Evolutionary conservation across 768 basidiomycete species (phyloP).

Genomic region (Tubosaeta sp.): DNA sequence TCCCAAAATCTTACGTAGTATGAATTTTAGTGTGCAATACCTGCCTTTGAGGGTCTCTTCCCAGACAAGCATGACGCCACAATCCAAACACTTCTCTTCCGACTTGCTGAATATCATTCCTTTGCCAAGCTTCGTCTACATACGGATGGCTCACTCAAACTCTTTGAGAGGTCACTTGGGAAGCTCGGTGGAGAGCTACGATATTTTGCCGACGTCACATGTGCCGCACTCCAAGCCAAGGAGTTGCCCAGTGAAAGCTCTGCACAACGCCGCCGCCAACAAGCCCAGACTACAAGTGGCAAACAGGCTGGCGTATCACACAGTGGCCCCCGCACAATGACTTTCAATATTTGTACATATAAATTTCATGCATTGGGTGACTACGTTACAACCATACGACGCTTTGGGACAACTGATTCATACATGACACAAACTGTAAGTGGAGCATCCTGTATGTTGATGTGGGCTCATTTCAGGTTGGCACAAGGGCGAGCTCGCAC

Average conservation of each 20-base stretch:
- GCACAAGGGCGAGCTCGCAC: too few species aligned
- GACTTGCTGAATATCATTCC: conserved; percentile 30
- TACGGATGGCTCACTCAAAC: conserved; percentile 20
- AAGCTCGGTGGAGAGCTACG: too few species aligned
- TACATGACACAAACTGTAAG: conserved; percentile 15
- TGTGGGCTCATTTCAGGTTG: too few species aligned
- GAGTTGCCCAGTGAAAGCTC: too few species aligned
- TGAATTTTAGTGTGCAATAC: conserved; percentile 31
- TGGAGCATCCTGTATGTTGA: too few species aligned
- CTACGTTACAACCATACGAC: conserved; percentile 23
- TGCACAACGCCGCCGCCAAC: too few species aligned
- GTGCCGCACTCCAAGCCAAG: too few species aligned
- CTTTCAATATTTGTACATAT: conserved; percentile 31
- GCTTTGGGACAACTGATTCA: conserved; percentile 34
- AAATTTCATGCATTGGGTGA: conserved; percentile 37
- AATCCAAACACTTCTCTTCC: conserved; percentile 22
- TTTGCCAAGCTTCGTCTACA: conserved; percentile 34
- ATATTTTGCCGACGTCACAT: too few species aligned
- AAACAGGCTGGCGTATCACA: too few species aligned
- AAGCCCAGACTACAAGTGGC: too few species aligned
- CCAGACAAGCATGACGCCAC: conserved; percentile 18
- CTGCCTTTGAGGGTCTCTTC: conserved; percentile 30
- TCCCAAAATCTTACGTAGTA: too few species aligned
- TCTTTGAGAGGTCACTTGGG: conserved; percentile 9
- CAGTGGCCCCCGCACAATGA: not conserved